These are phyloP conservation scores for Zymoseptoria tritici DNA, from an alignment of 2,329 filamentous ascomycete genomes.

Conservation along the genomic window DNA sequence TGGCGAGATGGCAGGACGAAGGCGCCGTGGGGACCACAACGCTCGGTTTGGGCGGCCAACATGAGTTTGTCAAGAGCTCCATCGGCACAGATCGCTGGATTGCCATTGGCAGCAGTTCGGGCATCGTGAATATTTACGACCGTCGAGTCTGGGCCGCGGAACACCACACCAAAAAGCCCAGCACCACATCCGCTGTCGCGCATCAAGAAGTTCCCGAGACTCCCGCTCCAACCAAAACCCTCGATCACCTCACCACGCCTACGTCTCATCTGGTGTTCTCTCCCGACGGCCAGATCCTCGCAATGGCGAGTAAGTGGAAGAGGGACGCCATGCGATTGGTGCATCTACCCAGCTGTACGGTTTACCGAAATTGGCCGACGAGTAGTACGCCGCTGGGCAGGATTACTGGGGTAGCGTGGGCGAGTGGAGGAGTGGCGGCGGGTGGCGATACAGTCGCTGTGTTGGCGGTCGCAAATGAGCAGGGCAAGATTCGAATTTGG, in stretches of 20 bases:
- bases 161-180: slow-evolving; percentile 5
- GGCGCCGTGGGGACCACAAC: slow-evolving; percentile 81
- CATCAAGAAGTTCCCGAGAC: slow-evolving; percentile 47
- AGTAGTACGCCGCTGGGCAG: slow-evolving; percentile 79
- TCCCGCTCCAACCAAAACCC: slow-evolving; percentile 63
- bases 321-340: slow-evolving; percentile 80
- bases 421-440: slow-evolving; percentile 30
- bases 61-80: slow-evolving; percentile 45
- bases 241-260: slow-evolving; percentile 84
- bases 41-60: slow-evolving; percentile 65
- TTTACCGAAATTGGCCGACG: slow-evolving; percentile 97
- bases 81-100: slow-evolving; percentile 83
- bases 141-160: slow-evolving; percentile 52
- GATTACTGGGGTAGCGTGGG: slow-evolving; percentile 54
- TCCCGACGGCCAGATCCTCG: slow-evolving; percentile 81
- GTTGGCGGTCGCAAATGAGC: slow-evolving; percentile 80
- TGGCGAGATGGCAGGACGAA: slow-evolving; percentile 83
- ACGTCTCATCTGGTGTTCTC: slow-evolving; percentile 75
- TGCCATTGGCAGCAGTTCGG: slow-evolving; percentile 74
- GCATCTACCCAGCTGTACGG: slow-evolving; percentile 84
- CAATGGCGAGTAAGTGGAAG: slow-evolving; percentile 79
- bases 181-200: background rate
- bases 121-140: slow-evolving; percentile 92
- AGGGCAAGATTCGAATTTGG: slow-evolving; percentile 83
- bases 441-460: slow-evolving; percentile 40